These are phyloP conservation scores for Xylariomycetidae sp. DNA, from an alignment of 2,329 filamentous ascomycete species.

Conservation along the genomic window DNA sequence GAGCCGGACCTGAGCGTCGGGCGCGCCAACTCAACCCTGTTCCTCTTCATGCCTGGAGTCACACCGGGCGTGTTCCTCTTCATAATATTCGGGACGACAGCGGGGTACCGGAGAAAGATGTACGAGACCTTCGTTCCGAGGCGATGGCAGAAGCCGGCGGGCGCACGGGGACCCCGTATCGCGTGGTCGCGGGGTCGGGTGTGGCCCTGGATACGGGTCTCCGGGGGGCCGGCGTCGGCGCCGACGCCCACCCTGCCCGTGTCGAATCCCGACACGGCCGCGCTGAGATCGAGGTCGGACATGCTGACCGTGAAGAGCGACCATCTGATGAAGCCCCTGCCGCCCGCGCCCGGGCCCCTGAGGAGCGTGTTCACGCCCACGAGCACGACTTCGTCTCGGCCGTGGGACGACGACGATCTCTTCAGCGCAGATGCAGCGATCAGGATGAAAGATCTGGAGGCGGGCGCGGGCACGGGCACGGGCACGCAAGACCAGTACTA, in stretches of 20 bases:
- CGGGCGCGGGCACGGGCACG: not conserved
- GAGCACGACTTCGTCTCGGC: not conserved
- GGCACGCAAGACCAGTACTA: conserved; percentile 7
- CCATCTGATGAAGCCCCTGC: not conserved
- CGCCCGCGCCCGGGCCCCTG: not conserved
- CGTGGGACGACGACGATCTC: not conserved
- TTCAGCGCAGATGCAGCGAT: not conserved
- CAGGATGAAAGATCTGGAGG: not conserved
- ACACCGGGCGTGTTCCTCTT: conserved; percentile 13
- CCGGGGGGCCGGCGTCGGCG: no score
- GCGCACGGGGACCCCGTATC: not conserved
- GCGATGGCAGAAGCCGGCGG: conserved; percentile 1
- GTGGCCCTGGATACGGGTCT: not conserved
- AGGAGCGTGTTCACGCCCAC: not conserved
- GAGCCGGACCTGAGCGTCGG: conserved; percentile 9
- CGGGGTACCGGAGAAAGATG: conserved; percentile 10
- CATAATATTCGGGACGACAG: conserved; percentile 13
- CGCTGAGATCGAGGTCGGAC: not conserved
- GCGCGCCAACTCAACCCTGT: conserved; percentile 9
- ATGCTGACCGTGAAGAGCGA: not conserved
- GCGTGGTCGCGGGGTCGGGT: not conserved
- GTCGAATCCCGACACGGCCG: not conserved
- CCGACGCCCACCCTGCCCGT: not conserved
- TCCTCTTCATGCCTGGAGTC: conserved; percentile 11
- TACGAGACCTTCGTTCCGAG: conserved; percentile 6